Conservation (phyloP, 495 filamentous ascomycete species). For the Penicillium turbatum region DNA sequence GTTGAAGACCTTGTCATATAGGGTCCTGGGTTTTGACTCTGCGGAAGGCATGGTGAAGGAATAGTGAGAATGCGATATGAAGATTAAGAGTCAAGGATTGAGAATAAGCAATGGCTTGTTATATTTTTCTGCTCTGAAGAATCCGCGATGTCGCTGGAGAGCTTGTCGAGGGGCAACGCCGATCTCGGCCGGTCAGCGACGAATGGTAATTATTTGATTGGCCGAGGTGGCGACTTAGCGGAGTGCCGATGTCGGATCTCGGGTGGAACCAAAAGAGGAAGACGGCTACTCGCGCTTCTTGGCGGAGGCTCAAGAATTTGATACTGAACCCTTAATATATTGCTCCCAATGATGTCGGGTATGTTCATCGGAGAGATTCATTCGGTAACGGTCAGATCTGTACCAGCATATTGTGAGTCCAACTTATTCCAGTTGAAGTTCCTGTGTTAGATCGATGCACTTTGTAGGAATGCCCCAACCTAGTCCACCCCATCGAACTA, state of each 20-base stretch:
- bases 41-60: slow-evolving; percentile 69
- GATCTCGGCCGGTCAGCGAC: slow-evolving; percentile 43
- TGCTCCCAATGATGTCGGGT: neutral
- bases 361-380: no score
- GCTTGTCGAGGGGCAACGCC: slow-evolving; percentile 38
- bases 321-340: neutral
- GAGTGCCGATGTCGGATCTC: slow-evolving; percentile 14
- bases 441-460: no score
- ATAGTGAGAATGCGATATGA: neutral
- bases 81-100: neutral
- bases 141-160: slow-evolving; percentile 43
- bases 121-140: slow-evolving; percentile 24
- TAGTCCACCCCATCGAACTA: neutral
- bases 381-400: neutral
- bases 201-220: slow-evolving; percentile 31
- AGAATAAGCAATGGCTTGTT: slow-evolving; percentile 15
- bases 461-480: no score
- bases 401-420: no score
- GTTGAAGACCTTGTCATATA: slow-evolving; percentile 97
- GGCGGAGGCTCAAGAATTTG: slow-evolving; percentile 6
- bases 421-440: no score
- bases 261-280: slow-evolving; percentile 7
- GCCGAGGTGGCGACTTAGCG: slow-evolving; percentile 9
- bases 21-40: slow-evolving; percentile 72
- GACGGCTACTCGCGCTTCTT: slow-evolving; percentile 24